These are phyloP conservation scores for Plasmodium falciparum DNA, from an alignment of 169 alveolate genomes.

Conservation along the genomic window DNA sequence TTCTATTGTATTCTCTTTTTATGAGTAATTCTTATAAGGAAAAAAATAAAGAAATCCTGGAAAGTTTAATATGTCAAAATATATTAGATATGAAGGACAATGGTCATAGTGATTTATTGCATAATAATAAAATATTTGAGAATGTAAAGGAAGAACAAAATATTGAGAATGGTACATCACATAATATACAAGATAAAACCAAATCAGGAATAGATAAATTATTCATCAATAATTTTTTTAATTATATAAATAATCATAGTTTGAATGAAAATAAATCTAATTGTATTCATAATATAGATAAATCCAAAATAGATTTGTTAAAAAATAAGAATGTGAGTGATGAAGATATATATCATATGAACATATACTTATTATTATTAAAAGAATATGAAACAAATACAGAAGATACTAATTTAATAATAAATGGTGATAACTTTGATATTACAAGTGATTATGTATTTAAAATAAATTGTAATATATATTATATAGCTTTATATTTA, in stretches of 20 bases:
- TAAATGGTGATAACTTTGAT: constrained; percentile 10
- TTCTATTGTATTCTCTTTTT: constrained; percentile 43
- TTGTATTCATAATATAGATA: constrained; percentile 3
- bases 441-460: constrained; percentile 60
- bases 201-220: constrained; percentile 16
- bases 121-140: not conserved
- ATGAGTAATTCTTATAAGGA: constrained; percentile 25
- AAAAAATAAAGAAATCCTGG: constrained; percentile 1
- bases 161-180: not conserved
- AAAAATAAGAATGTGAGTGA: constrained; percentile 8
- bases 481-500: constrained; percentile 53
- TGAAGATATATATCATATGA: constrained; percentile 17
- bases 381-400: not conserved
- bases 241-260: not conserved
- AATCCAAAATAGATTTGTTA: constrained; percentile 10
- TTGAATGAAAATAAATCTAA: constrained; percentile 2
- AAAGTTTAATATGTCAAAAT: not conserved
- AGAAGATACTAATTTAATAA: not conserved
- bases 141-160: not conserved
- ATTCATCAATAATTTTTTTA: not conserved
- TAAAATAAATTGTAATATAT: constrained; percentile 66
- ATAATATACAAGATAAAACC: not conserved
- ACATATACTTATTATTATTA: constrained; percentile 14
- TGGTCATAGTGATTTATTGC: not conserved
- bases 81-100: not conserved